A percentile compares a stretch with the other conserved stretches of the same genome.
Conservation (phyloP, 2,329 filamentous ascomycete genomes). For the Neoarthrinium moseri region DNA sequence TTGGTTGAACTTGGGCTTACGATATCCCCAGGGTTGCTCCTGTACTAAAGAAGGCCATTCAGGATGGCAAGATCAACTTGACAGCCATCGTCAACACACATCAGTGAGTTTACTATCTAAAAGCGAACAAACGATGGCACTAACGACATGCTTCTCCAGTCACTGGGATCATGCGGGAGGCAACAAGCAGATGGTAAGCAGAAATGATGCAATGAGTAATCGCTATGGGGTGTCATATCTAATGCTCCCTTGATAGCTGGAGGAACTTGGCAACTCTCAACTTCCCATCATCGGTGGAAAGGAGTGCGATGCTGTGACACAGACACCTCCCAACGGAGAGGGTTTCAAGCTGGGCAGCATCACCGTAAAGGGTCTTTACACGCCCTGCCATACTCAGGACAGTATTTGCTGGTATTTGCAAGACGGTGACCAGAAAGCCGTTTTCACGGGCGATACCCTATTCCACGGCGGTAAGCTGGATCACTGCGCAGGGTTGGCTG, state of each 20-base stretch:
- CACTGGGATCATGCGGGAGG: conserved; percentile 95
- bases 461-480: conserved; percentile 76
- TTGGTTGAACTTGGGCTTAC: too few relatives aligned
- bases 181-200: conserved; percentile 75
- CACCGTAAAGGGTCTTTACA: conserved; percentile 83
- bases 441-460: conserved; percentile 95
- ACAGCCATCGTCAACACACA: conserved; percentile 94
- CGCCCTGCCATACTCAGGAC: conserved; percentile 96
- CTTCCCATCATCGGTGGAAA: conserved; percentile 84
- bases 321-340: conserved; percentile 72
- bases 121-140: background rate
- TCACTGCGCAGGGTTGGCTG: background rate
- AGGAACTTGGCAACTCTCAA: conserved; percentile 52
- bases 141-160: conserved; percentile 41
- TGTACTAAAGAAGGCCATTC: conserved; percentile 70
- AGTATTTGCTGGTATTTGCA: conserved; percentile 95
- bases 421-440: conserved; percentile 71
- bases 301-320: conserved; percentile 77
- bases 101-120: conserved; percentile 64
- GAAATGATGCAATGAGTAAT: too few relatives aligned
- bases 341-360: conserved; percentile 83
- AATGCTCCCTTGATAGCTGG: conserved; percentile 21
- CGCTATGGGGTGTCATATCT: background rate
- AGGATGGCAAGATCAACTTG: conserved; percentile 73
- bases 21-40: conserved; percentile 50